phyloP scores from a whole-genome alignment of 208 protist genomes.

The Wallacemonas sp. region DNA sequence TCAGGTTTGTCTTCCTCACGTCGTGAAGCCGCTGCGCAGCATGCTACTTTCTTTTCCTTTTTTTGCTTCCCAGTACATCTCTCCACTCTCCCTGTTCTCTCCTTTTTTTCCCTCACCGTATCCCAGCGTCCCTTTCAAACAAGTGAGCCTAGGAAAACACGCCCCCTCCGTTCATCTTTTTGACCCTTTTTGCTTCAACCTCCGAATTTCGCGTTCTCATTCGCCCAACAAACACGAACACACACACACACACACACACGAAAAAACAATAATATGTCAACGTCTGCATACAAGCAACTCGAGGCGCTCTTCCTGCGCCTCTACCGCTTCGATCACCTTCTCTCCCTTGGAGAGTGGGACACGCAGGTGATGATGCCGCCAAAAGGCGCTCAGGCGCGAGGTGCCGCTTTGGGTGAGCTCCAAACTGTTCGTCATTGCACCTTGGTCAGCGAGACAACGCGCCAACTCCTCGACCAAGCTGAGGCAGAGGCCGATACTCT shows the following conservation, averaged over 20 bases:
- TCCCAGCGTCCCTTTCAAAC: no score
- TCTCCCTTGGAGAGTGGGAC: conserved; percentile 49
- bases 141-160: no score
- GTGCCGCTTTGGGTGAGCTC: conserved; percentile 38
- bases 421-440: conserved; percentile 33
- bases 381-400: conserved; percentile 29
- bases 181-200: no score
- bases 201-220: no score
- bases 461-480: conserved; percentile 25
- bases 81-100: not conserved
- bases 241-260: not conserved
- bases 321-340: conserved; percentile 38
- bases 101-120: not conserved
- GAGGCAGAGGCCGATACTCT: conserved; percentile 19
- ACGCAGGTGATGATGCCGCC: conserved; percentile 45
- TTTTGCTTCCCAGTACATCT: not conserved
- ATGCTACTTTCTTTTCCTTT: not conserved
- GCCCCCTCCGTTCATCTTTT: no score
- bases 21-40: no score
- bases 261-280: not conserved
- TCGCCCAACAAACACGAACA: no score
- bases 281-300: conserved; percentile 41
- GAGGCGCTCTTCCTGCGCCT: conserved; percentile 35
- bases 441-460: conserved; percentile 24
- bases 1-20: no score